These are phyloP conservation scores for Cymbopogon flexuosus DNA, from an alignment of 202 grass and related monocot species.

Conservation along the genomic window DNA sequence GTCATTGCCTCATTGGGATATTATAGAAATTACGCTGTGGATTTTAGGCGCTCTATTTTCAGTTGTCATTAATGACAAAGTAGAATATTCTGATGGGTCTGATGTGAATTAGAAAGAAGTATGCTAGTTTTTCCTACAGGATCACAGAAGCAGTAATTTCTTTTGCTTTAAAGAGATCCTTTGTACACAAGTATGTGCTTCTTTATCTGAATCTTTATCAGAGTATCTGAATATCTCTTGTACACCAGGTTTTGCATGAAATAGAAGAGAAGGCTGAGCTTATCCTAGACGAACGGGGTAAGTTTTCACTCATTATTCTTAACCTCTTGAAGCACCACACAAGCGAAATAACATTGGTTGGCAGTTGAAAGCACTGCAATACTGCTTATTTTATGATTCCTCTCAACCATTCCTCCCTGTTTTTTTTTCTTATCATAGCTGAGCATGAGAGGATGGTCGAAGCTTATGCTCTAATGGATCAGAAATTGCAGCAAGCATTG, in stretches of 20 bases:
- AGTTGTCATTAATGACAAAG: not conserved
- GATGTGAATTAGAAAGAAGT: not conserved
- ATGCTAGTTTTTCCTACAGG: not conserved
- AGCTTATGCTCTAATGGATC: conserved; percentile 82
- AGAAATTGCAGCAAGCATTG: conserved; percentile 92
- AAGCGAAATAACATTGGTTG: not conserved
- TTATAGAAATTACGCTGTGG: not conserved
- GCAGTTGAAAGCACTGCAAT: conserved; percentile 1
- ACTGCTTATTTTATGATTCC: conserved; percentile 11
- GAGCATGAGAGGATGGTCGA: conserved; percentile 93
- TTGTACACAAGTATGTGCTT: not conserved
- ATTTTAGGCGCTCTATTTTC: not conserved
- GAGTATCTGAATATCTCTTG: conserved; percentile 19
- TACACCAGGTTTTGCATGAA: conserved; percentile 73
- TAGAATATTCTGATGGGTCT: not conserved
- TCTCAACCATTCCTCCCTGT: not conserved
- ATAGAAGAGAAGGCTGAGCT: conserved; percentile 96
- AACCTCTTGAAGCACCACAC: not conserved
- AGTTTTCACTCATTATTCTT: conserved; percentile 10
- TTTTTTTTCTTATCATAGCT: conserved; percentile 45
- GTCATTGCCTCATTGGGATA: not conserved
- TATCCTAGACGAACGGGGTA: conserved; percentile 95
- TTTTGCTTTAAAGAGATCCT: not conserved
- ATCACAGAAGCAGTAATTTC: not conserved
- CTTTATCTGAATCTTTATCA: conserved; percentile 10